Evolutionary conservation across 2,329 filamentous ascomycete species (phyloP), one percentile per base, ranked within the genome.

Genomic region (Xylaria sp.): DNA sequence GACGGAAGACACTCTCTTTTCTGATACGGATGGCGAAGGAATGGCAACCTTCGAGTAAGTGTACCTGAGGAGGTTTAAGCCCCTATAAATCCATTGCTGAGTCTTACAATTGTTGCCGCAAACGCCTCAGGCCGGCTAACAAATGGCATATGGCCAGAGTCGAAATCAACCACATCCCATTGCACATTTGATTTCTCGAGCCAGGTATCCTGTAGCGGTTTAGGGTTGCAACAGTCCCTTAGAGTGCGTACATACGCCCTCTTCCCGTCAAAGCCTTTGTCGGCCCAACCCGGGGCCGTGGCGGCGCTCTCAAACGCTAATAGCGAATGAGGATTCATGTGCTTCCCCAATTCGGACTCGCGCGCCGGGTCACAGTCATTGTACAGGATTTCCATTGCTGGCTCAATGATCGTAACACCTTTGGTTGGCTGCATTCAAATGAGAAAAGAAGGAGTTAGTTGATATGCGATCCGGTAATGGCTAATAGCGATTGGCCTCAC

Each of bases 101-200:
- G 48, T 27, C 18, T 29, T 23, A 51, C 48, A 10, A 27, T 51
- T 16, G 48, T 27, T 35, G 32, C 64, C 16, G 71, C 73, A 8
- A 76, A 32, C 1, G 48, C 63, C 53, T 71, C 29, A 0, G 76
- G 76, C 25, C 71, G 68, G 47, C 74, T 77, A 21, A 74, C 54
- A 25, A 77, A 77, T 4, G 74, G 75, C 71, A 77, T 75, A 25
- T 76, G 75, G 0, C 75, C 76, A 0, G 72, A 59, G 12, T 74
- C 60, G 40, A 76, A 72, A 35, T 77, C 67, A 2, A 73, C 61
- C 2, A 77, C 68, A 18, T 76, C 65, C 75, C 76, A 77, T 21
- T 71, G 18, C 6, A 76, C 75, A 6, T 61, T 57, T 3, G 73
- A 69, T 25, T 51, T 51, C 25, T 51, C 48, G 25, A 51, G 25